Evolutionary conservation across 1,284 basidiomycete genomes (phyloP), one percentile per base, ranked within the genome.

Genomic region (Microbotryum saponariae): DNA sequence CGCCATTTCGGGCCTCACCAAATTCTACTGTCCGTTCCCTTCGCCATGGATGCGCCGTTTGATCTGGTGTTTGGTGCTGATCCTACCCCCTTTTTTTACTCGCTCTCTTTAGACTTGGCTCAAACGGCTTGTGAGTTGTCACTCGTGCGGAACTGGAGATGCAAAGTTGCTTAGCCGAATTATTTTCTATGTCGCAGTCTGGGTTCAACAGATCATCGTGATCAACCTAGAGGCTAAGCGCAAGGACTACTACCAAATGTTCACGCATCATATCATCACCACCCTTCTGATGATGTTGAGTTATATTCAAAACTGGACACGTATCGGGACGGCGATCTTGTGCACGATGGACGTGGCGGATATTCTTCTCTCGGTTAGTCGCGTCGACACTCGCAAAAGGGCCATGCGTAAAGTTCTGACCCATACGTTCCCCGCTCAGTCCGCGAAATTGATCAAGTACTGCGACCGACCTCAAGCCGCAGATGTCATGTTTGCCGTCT

Each of bases 391-490:
- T 12, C 44, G 55, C 42, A 51, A 33, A 33, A 16, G 21, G 58
- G 21, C 49, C 21, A 21, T 31, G 27, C 46, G 27, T 29, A 53
- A 18, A 9, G 25, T 6, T 14, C 47, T 44, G 23, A 51, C 21
- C 23, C 29, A 42, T 10, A 46, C 58, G 29, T 25, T 12, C 20
- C 6, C 6, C 44, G 44, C 37, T 3, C 65, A 92, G 89, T 73
- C 88, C 65, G 93, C 91, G 20, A 98, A 98, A 77, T 92, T 97
- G 87, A 77, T 90, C 68, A 87, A 88, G 61, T 98, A 98, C 77
- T 79, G 93, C 31, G 80, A 79, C 31, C 51, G 54, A 61, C 81
- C 85, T 62, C 80, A 81, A 10, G 73, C 83, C 1, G 90, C 87
- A 67, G 92, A 97, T 75, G 72, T 78, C 33, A 82, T 83, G 0